Conservation (phyloP, 441 rosid genomes). For the Omphalea diandra region DNA sequence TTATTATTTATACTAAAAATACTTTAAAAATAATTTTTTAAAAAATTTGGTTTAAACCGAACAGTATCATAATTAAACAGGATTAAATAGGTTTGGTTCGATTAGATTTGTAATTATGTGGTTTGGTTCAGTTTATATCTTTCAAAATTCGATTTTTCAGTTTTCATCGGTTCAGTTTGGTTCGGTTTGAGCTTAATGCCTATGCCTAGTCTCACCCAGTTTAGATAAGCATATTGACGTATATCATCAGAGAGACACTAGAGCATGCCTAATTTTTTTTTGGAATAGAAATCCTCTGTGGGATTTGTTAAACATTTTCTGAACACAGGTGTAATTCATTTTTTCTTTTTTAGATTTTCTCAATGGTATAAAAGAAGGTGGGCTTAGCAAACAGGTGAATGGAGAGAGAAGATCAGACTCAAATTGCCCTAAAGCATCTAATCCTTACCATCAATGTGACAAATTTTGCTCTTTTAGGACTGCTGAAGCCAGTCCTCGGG, state of each 20-base stretch:
- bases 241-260: background rate
- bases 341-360: constrained; percentile 30
- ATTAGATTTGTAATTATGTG: no score
- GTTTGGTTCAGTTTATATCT: no score
- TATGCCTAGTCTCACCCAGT: background rate
- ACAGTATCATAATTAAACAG: no score
- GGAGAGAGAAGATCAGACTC: constrained; percentile 44
- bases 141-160: no score
- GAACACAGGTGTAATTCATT: constrained; percentile 13
- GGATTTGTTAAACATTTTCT: constrained; percentile 15
- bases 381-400: constrained; percentile 38
- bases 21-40: no score
- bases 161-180: no score
- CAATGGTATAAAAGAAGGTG: constrained; percentile 32
- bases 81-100: no score
- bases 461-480: constrained; percentile 56
- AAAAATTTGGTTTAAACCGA: no score
- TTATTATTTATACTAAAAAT: no score
- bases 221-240: background rate
- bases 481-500: constrained; percentile 41
- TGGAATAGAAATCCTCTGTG: background rate
- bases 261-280: background rate
- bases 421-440: constrained; percentile 55
- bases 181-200: no score
- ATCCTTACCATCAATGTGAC: constrained; percentile 81